These are phyloP conservation scores for Xylaria venustula DNA, from an alignment of 495 filamentous ascomycete species.

Conservation along the genomic window DNA sequence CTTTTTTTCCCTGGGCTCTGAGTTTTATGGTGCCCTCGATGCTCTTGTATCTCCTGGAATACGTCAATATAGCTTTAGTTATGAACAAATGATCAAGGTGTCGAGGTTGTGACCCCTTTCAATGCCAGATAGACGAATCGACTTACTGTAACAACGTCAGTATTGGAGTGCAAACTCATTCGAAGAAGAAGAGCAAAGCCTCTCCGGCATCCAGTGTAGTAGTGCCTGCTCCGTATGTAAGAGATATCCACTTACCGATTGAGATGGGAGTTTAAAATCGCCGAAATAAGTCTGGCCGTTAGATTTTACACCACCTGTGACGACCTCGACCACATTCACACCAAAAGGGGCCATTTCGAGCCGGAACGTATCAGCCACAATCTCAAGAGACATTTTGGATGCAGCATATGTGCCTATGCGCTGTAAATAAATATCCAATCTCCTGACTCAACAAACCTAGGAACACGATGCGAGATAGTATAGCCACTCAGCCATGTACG, in stretches of 20 bases:
- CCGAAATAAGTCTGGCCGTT: constrained; percentile 18
- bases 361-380: constrained; percentile 36
- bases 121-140: not conserved
- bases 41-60: constrained; percentile 15
- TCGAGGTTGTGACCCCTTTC: not conserved
- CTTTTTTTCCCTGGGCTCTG: constrained; percentile 14
- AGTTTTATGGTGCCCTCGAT: constrained; percentile 6
- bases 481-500: constrained; percentile 31
- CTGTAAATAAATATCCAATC: no score
- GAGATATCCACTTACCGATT: not conserved
- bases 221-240: not conserved
- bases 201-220: no score
- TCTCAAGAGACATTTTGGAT: constrained; percentile 35
- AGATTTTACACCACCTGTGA: constrained; percentile 20
- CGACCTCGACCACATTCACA: constrained; percentile 36
- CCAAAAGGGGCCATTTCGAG: constrained; percentile 42
- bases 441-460: not conserved
- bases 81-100: not conserved
- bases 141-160: constrained; percentile 1
- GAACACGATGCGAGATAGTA: constrained; percentile 14
- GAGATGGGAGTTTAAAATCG: constrained; percentile 13
- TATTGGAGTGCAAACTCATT: not conserved
- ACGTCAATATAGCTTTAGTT: not conserved
- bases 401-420: constrained; percentile 33
- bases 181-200: not conserved